Evolutionary conservation across 306 rosid species (phyloP).

Genomic region (Cucurbita moschata): DNA sequence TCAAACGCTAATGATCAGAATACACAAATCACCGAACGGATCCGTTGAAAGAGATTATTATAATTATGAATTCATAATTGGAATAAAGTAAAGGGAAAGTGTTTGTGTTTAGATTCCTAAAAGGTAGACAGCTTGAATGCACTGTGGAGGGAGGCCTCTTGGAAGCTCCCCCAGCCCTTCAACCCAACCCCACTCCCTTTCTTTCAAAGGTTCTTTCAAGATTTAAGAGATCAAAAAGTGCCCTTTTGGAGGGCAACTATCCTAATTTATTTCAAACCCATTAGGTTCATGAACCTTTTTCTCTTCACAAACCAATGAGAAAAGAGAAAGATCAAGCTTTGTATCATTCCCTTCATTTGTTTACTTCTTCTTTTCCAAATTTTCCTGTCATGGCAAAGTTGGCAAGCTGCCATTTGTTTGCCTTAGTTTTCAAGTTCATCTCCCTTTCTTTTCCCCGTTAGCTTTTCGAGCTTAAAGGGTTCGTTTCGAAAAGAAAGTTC

Average conservation of each 20-base stretch:
- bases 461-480: not conserved
- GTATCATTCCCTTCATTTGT: not conserved
- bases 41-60: not conserved
- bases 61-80: not conserved
- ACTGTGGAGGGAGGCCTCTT: not conserved
- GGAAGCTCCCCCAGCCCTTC: not conserved
- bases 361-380: not conserved
- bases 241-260: not conserved
- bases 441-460: not conserved
- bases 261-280: not conserved
- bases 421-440: not conserved
- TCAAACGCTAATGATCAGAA: not conserved
- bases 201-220: not conserved
- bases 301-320: not conserved
- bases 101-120: not conserved
- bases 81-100: not conserved
- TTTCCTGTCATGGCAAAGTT: not conserved
- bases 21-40: not conserved
- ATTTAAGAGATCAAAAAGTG: not conserved
- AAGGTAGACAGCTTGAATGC: conserved; percentile 8
- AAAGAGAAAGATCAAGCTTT: not conserved
- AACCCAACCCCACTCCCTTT: not conserved
- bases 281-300: not conserved
- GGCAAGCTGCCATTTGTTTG: not conserved
- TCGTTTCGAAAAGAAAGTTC: not conserved